Base-by-base conservation (phyloP, 2,329 filamentous ascomycete genomes). In the Tolypocladium tundrense region DNA sequence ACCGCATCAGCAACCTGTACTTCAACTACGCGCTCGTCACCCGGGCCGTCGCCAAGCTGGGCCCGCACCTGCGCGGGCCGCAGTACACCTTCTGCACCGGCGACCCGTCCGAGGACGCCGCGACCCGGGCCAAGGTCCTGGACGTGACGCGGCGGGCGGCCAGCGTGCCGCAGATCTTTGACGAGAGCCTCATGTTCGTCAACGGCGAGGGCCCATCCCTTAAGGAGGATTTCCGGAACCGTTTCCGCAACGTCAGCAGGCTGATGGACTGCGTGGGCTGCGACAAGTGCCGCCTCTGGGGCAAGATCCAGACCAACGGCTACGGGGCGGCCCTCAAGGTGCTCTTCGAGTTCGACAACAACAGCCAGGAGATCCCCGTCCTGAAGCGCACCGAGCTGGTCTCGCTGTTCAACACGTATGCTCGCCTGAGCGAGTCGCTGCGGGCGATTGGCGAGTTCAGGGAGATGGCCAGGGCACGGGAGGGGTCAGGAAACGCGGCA, bases 221-320 rank as follows among this genome's bases (percentile, higher is more conserved):
- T 58, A 99, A 97, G 72, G 93, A 97, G 69, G 94, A 99, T 69
- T 99, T 99, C 79, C 88, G 91, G 66, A 94, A 95, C 72, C 89
- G 94, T 19, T 99, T 99, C 81, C 86, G 94, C 69, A 99, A 99
- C 70, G 90, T 99, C 60, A 96, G 90, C 71, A 86, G 94, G 45
- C 81, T 97, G 63, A 99, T 99, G 94, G 94, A 99, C 73, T 99
- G 94, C 65, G 93, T 97, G 24, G 94, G 94, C 51, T 99, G 94
- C 73, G 94, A 99, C 76, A 99, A 99, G 77, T 99, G 94, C 75
- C 86, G 94, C 10, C 85, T 99, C 2, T 99, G 94, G 94, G 94
- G 94, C 54, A 99, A 99, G 75, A 76, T 99, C 42, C 94, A 99
- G 75, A 96, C 91, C 0, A 89, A 90, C 14, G 94, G 94, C 2